These are phyloP conservation scores for Vaccinium vitisidaea DNA, from an alignment of 148 eudicot species.

Conservation along the genomic window DNA sequence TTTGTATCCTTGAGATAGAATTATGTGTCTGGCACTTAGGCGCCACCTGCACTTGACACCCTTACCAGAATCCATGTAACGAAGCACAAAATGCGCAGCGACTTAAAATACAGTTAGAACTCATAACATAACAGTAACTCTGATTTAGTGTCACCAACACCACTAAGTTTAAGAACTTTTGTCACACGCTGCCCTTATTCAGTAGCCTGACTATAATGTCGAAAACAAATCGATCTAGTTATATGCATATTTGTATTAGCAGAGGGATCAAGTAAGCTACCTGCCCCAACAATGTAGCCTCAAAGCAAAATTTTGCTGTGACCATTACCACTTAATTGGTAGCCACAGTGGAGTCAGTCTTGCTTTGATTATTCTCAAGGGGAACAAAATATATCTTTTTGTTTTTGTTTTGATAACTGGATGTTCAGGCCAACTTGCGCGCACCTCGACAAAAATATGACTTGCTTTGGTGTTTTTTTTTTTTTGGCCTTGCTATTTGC, in stretches of 20 bases:
- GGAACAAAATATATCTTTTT: too few species aligned
- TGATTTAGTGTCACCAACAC: not conserved
- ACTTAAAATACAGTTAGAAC: not conserved
- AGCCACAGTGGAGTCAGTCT: not conserved
- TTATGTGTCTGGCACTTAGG: not conserved
- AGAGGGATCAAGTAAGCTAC: not conserved
- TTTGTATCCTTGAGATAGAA: not conserved
- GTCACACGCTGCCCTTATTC: too few species aligned
- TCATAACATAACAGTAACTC: not conserved
- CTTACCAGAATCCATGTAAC: not conserved
- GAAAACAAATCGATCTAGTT: too few species aligned
- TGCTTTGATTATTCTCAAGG: not conserved
- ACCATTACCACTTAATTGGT: not conserved
- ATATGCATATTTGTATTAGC: not conserved
- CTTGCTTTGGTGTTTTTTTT: too few species aligned
- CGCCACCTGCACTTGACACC: not conserved
- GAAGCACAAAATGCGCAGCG: not conserved
- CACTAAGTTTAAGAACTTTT: not conserved
- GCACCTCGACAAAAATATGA: too few species aligned
- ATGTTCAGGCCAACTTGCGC: too few species aligned
- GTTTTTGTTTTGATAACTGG: too few species aligned
- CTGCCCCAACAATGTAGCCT: not conserved
- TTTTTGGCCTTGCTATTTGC: too few species aligned
- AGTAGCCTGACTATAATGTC: too few species aligned
- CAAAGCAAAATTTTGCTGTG: not conserved